phyloP scores from a whole-genome alignment of 495 filamentous ascomycete genomes.

The Aspergillus leporis region DNA sequence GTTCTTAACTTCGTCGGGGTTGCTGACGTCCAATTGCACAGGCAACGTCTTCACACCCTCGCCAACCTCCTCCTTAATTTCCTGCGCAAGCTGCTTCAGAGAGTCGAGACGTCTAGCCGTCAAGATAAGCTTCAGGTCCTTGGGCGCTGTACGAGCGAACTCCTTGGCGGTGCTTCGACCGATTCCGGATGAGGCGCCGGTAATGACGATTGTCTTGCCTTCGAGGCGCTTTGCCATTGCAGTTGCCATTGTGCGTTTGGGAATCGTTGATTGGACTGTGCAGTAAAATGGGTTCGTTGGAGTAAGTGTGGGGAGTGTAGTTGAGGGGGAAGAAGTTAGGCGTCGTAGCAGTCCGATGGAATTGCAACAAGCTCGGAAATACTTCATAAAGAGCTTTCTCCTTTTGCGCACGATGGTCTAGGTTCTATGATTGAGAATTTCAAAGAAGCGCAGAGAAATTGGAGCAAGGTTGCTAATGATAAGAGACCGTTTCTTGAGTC shows the following conservation, averaged over 20 bases:
- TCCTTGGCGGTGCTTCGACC: conserved; percentile 83
- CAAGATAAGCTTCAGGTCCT: conserved; percentile 78
- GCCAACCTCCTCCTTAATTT: conserved; percentile 78
- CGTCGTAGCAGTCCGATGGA: conserved; percentile 32
- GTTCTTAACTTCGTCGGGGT: conserved; percentile 68
- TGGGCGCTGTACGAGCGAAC: conserved; percentile 84
- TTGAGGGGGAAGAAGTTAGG: conserved; percentile 17
- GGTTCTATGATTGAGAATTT: neutral
- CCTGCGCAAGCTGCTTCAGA: conserved; percentile 70
- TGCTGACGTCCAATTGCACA: conserved; percentile 84
- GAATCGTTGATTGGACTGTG: conserved; percentile 23
- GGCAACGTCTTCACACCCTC: conserved; percentile 80
- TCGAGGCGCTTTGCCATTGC: conserved; percentile 83
- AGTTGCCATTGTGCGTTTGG: conserved; percentile 64
- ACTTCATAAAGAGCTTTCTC: conserved; percentile 32
- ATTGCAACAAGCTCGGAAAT: conserved; percentile 26
- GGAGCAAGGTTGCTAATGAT: neutral
- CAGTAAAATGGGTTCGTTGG: conserved; percentile 23
- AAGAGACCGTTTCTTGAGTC: neutral
- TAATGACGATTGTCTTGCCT: conserved; percentile 92
- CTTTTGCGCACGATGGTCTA: neutral
- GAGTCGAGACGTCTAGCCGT: conserved; percentile 82
- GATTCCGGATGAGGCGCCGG: conserved; percentile 92
- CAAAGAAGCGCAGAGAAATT: conserved; percentile 2
- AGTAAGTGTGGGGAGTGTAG: conserved; percentile 19